A percentile compares a stretch with the other conserved stretches of the same genome.
Evolutionary conservation across 495 filamentous ascomycete genomes (phyloP).

Genomic region (Pseudoneurospora amorphoporcata): DNA sequence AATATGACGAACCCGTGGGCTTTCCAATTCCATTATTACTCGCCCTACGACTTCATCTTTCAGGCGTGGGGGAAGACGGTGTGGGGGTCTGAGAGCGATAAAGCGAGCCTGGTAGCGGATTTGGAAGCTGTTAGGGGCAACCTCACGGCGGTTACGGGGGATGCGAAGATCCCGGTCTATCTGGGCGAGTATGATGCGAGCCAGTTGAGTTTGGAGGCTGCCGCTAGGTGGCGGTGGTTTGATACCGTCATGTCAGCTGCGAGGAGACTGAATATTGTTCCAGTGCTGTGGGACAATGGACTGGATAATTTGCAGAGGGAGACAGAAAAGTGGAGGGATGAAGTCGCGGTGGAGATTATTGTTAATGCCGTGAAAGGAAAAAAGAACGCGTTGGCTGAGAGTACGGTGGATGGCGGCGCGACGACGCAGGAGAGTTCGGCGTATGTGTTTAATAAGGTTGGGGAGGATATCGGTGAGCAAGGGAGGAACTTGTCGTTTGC

Average conservation of each 20-base stretch:
- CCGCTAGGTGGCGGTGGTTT: conserved; percentile 48
- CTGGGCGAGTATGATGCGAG: conserved; percentile 51
- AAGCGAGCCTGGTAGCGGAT: conserved; percentile 38
- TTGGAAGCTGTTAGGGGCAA: conserved; percentile 41
- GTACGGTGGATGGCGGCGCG: conserved; percentile 37
- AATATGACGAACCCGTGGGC: conserved; percentile 48
- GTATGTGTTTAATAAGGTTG: conserved; percentile 45
- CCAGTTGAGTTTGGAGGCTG: conserved; percentile 38
- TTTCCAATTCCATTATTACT: conserved; percentile 55
- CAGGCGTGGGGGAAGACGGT: conserved; percentile 48
- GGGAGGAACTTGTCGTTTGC: conserved; percentile 32
- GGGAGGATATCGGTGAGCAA: conserved; percentile 29
- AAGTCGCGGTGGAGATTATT: conserved; percentile 35
- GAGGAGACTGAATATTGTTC: conserved; percentile 33
- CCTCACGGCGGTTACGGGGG: conserved; percentile 28
- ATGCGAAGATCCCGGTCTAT: conserved; percentile 33
- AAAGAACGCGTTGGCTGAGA: conserved; percentile 43
- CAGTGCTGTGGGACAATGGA: conserved; percentile 52
- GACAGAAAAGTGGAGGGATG: conserved; percentile 40
- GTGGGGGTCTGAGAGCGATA: conserved; percentile 48
- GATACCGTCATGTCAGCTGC: conserved; percentile 41
- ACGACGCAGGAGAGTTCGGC: conserved; percentile 39
- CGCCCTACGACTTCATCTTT: conserved; percentile 47
- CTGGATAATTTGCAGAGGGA: conserved; percentile 36
- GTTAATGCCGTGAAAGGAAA: conserved; percentile 32